Base-by-base conservation (phyloP, 352 stramenopile genomes). In the Globisporangium polare region DNA sequence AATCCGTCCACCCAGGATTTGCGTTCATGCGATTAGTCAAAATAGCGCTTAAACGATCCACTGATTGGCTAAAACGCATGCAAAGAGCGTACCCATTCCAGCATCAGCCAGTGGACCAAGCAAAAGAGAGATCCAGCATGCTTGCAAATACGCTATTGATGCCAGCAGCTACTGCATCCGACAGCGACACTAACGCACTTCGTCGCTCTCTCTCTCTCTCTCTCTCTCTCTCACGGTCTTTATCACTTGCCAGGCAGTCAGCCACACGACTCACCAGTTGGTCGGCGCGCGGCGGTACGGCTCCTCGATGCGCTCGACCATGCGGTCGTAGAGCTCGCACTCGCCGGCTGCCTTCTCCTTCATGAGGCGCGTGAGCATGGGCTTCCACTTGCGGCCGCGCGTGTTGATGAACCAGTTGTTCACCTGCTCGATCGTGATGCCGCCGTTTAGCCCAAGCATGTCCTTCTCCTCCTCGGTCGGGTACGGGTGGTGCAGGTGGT, bases 341-440 rank as follows among this genome's bases (percentile, higher is more conserved):
- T 80, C 74, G 24, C 78, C 74, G 0, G 70, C 72, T 43, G 86
- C 68, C 57, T 89, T 90, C 52, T 91, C 74, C 17, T 75, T 71
- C 69, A 92, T 84, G 42, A 94, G 71, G 27, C 74, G 63, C 58
- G 78, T 81, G 17, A 94, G 69, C 83, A 92, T 90, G 17, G 86
- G 86, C 66, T 92, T 92, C 86, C 86, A 94, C 77, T 92, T 92
- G 58, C 86, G 77, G 4, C 82, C 83, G 62, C 86, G 79, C 45
- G 83, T 93, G 65, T 94, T 92, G 63, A 94, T 92, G 59, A 94
- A 94, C 86, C 86, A 94, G 60, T 94, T 94, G 77, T 92, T 94
- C 42, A 94, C 86, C 65, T 94, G 86, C 58, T 94, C 83, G 60
- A 94, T 65, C 24, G 86, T 90, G 67, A 94, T 92, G 54, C 81